A percentile compares a stretch with the other conserved stretches of the same genome.
Conservation (phyloP, 2,329 filamentous ascomycete species). For the Microcyclosporella mali region DNA sequence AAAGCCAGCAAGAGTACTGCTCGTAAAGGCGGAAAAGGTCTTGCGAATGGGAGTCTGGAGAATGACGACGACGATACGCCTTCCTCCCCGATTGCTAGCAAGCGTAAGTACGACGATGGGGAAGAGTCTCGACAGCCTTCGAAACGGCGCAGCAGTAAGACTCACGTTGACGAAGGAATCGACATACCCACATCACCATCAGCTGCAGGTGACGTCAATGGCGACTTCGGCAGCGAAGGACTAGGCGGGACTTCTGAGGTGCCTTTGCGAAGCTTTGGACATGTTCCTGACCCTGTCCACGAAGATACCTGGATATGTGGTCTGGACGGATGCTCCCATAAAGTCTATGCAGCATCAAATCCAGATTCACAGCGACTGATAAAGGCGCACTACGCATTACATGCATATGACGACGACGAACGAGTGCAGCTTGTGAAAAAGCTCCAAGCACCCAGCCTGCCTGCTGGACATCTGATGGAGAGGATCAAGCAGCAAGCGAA, state of each 20-base stretch:
- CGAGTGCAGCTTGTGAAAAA: constrained; percentile 50
- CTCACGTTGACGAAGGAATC: constrained; percentile 29
- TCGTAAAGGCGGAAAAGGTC: constrained; percentile 26
- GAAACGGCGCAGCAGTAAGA: constrained; percentile 20
- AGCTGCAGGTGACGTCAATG: constrained; percentile 3
- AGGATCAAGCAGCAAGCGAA: constrained; percentile 34
- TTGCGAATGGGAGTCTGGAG: constrained; percentile 17
- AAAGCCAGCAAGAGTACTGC: constrained; percentile 24
- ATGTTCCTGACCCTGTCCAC: constrained; percentile 22
- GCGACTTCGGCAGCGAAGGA: constrained; percentile 20
- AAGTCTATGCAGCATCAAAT: constrained; percentile 57
- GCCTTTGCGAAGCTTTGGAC: constrained; percentile 25
- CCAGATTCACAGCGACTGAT: constrained; percentile 52
- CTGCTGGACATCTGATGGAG: constrained; percentile 42
- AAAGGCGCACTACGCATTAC: constrained; percentile 54
- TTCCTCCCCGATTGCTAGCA: constrained; percentile 15
- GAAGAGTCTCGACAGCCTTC: constrained; percentile 5
- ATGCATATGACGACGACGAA: constrained; percentile 52
- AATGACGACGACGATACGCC: constrained; percentile 11
- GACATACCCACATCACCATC: constrained; percentile 29
- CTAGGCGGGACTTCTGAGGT: constrained; percentile 8
- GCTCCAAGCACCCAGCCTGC: constrained; percentile 45
- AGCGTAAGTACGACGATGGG: constrained; percentile 12
- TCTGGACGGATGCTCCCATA: constrained; percentile 57
- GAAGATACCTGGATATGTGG: constrained; percentile 60